These are phyloP conservation scores for Apiospora pterosperma DNA, from an alignment of 2,329 filamentous ascomycete genomes.

Conservation along the genomic window DNA sequence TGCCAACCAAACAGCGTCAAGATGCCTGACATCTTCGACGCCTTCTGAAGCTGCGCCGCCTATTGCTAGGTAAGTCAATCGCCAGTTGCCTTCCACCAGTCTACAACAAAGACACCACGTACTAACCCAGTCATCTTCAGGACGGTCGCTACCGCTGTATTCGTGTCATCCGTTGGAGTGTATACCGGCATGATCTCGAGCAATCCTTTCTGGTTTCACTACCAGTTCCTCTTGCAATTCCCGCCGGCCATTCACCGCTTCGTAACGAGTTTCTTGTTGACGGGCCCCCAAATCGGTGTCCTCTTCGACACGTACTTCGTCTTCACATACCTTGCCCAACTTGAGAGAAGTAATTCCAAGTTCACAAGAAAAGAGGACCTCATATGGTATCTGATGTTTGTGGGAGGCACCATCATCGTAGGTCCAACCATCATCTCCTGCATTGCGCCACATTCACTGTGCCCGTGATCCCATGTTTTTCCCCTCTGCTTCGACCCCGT, in stretches of 20 bases:
- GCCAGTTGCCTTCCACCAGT: neutral
- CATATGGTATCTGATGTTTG: slow-evolving; percentile 75
- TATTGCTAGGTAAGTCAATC: slow-evolving; percentile 35
- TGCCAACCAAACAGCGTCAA: slow-evolving; percentile 6
- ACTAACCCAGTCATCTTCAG: slow-evolving; percentile 35
- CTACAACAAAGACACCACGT: neutral
- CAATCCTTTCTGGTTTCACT: slow-evolving; percentile 52
- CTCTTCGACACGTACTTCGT: slow-evolving; percentile 75
- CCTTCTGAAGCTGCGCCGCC: slow-evolving; percentile 39
- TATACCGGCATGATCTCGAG: slow-evolving; percentile 54
- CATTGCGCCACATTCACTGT: too few species aligned
- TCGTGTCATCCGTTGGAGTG: slow-evolving; percentile 59
- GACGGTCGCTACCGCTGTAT: slow-evolving; percentile 63
- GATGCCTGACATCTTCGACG: slow-evolving; percentile 38
- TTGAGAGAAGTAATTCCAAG: slow-evolving; percentile 69
- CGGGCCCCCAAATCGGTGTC: slow-evolving; percentile 43
- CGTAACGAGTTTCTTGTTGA: slow-evolving; percentile 40
- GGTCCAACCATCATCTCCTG: slow-evolving; percentile 38
- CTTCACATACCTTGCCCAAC: slow-evolving; percentile 71
- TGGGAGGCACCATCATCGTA: slow-evolving; percentile 73
- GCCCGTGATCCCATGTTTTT: slow-evolving; percentile 17
- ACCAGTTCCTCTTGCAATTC: slow-evolving; percentile 50
- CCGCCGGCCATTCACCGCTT: slow-evolving; percentile 45
- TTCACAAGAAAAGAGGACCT: slow-evolving; percentile 76
- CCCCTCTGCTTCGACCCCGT: slow-evolving; percentile 8